Evolutionary conservation across 2,329 filamentous ascomycete species (phyloP), one percentile per base, ranked within the genome.

Genomic region (Pleurostoma richardsiae): DNA sequence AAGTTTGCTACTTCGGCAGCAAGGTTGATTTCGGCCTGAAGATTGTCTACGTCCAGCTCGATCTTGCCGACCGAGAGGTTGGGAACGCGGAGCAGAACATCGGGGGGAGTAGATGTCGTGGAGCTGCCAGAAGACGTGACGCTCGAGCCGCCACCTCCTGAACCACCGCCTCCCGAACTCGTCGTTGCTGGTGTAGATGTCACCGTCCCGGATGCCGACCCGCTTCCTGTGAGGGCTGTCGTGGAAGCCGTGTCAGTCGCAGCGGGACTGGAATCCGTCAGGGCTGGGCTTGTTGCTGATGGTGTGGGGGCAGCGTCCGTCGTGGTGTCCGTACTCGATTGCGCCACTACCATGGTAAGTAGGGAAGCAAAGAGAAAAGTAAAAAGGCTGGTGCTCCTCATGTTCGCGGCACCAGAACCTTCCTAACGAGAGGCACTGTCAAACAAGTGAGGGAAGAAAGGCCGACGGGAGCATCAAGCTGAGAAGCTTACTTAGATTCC

Each of bases 1-100:
- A 84, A 69, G 39, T 70, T 72, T 10, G 80, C 79, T n/a, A 84
- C 70, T 49, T 78, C 72, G 31, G 80, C 79, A 42, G 78, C 77
- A 3, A 84, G 65, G 57, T 82, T 83, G 56, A 83, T 68, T 49
- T 83, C 76, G 3, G 78, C 80, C 49, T 70, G 66, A 19, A 83
- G 63, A 52, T 81, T 73, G 53, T 83, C 78, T 3, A 84, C 80
- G 41, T 76, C 71, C 4, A 83, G 66, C 61, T 83, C 79, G 49
- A 84, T 83, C 43, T 70, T 68, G 38, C 75, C 75, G 19, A 84
- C 79, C 38, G 74, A 74, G 6, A 84, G 68, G 52, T 80, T 71
- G 1, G 80, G 78, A 1, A 83, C 74, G 42, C 72, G 74, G 36
- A 84, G 72, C 46, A 73, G 68, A 19, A 83, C 79, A 63, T 84